phyloP scores from a whole-genome alignment of 2,329 filamentous ascomycete genomes.

The Grosmannia clavigera region DNA sequence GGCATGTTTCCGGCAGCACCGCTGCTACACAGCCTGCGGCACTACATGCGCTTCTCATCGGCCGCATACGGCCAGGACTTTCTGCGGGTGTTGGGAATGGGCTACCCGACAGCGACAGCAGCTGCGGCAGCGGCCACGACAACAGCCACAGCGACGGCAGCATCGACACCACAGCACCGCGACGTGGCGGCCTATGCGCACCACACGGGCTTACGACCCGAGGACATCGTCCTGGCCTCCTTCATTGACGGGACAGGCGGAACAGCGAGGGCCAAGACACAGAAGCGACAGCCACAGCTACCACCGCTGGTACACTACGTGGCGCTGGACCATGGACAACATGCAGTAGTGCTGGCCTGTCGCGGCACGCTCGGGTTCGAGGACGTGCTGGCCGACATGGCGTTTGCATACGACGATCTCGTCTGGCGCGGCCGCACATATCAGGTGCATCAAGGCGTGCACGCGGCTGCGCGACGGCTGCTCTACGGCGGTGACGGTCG shows the following conservation, averaged over 20 bases:
- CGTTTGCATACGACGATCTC: constrained; percentile 59
- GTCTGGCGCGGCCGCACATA: constrained; percentile 51
- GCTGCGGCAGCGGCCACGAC: neutral
- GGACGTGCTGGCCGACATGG: constrained; percentile 61
- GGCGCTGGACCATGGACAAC: constrained; percentile 57
- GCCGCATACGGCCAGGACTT: constrained; percentile 55
- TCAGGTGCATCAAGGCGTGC: constrained; percentile 63
- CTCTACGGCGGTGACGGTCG: constrained; percentile 55
- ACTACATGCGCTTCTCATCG: constrained; percentile 55
- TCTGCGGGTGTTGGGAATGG: constrained; percentile 49
- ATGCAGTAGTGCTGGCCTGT: constrained; percentile 60
- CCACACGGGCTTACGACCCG: constrained; percentile 45
- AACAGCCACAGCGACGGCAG: neutral
- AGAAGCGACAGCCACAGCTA: constrained; percentile 41
- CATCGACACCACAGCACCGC: constrained; percentile 25
- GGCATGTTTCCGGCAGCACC: constrained; percentile 48
- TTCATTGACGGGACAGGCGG: constrained; percentile 55
- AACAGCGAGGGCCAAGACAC: constrained; percentile 33
- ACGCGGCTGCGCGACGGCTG: constrained; percentile 56
- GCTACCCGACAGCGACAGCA: constrained; percentile 21
- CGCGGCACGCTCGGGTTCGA: constrained; percentile 63
- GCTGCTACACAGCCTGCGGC: constrained; percentile 47
- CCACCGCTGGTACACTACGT: constrained; percentile 64
- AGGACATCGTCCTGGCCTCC: constrained; percentile 53
- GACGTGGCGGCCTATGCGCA: constrained; percentile 52